Conservation (phyloP, 352 stramenopile genomes). For the Phytophthora ohioensis region DNA sequence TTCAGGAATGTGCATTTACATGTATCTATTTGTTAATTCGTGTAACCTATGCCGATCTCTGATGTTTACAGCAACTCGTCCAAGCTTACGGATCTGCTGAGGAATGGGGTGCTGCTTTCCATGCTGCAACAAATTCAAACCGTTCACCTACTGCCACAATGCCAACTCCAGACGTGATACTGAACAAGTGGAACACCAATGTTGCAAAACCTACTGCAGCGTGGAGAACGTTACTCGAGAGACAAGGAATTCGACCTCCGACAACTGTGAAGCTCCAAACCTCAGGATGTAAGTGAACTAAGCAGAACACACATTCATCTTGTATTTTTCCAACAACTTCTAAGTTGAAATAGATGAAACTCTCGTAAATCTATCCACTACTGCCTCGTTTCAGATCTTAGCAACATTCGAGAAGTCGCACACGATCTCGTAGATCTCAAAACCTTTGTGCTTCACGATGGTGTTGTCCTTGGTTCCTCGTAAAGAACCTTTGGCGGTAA, state of each 20-base stretch:
- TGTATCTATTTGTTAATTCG: neutral
- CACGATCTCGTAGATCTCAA: conserved; percentile 19
- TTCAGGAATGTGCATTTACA: neutral
- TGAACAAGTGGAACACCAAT: conserved; percentile 47
- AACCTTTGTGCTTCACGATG: conserved; percentile 25
- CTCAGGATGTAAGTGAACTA: conserved; percentile 3
- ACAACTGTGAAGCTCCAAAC: conserved; percentile 36
- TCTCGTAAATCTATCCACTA: no score
- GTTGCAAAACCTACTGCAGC: conserved; percentile 38
- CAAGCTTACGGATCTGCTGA: conserved; percentile 35
- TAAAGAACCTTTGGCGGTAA: conserved; percentile 34
- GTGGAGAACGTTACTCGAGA: conserved; percentile 42
- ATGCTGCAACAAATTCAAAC: conserved; percentile 26
- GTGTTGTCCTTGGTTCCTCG: conserved; percentile 33
- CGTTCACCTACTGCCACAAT: conserved; percentile 7
- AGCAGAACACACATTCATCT: neutral
- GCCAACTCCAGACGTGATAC: conserved; percentile 17
- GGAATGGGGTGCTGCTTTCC: conserved; percentile 41
- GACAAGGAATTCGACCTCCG: conserved; percentile 43
- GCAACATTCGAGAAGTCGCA: conserved; percentile 28
- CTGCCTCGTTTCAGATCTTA: conserved; percentile 18
- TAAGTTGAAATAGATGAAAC: no score
- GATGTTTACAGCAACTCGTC: conserved; percentile 27
- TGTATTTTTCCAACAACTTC: neutral
- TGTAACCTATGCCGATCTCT: no score